Evolutionary conservation across 1,284 basidiomycete species (phyloP), one percentile per base, ranked within the genome.

Genomic region (Tilletia setariae): DNA sequence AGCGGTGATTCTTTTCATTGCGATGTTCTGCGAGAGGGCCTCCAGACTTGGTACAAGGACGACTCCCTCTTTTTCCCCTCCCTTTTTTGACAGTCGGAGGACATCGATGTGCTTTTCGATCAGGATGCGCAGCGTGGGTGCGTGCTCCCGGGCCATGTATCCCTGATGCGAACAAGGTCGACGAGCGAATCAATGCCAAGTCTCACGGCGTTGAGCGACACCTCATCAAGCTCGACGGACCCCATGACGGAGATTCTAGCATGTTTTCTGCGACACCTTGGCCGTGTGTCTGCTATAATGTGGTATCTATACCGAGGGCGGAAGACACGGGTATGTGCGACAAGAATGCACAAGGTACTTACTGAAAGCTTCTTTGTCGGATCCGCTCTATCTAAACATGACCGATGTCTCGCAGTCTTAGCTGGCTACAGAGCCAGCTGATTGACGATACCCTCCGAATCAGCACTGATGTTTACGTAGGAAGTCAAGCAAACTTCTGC

Each of bases 1-100:
- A 86, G 98, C 98, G 86, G 96, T 96, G 0, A 94, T 91, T 8
- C 96, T 95, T 1, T 98, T 98, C 87, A 97, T 98, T 77, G 94
- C 95, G n/a, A n/a, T n/a, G 89, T 98, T 64, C 88, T 98, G 63
- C 94, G 98, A 83, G 88, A 72, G 65, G 74, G 72, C 67, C 97
- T 98, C 82, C 93, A 95, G 83, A 93, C 97, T 67, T 97, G 94
- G 42, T 79, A 78, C 67, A 81, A 68, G 67, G 82, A 93, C 91
- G 94, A 97, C 84, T 97, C 94, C 19, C 88, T 98, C n/a, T n/a
- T n/a, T n/a, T n/a, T n/a, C n/a, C n/a, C n/a, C n/a, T n/a, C n/a
- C n/a, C n/a, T n/a, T n/a, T n/a, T n/a, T 6, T 98, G 95, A 94
- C 92, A 93, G 59, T 91, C 94, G 6, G 96, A 98, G 84, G 95